phyloP scores from a whole-genome alignment of 805 yeast species.

The Spathaspora arborariae region DNA sequence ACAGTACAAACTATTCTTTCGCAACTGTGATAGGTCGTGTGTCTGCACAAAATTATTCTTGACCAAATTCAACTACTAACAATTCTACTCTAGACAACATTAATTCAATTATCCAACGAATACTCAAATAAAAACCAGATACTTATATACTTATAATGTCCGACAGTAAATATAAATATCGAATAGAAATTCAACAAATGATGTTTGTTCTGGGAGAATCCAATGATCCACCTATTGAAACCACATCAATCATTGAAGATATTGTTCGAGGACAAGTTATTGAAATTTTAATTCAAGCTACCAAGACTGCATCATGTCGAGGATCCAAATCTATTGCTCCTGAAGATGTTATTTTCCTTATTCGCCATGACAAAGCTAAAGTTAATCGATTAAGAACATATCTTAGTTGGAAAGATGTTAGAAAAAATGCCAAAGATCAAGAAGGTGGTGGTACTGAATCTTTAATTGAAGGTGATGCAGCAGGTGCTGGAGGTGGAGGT shows the following conservation, averaged over 20 bases:
- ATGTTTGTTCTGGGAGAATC: constrained; percentile 98
- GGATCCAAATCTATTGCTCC: constrained; percentile 84
- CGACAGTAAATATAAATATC: constrained; percentile 61
- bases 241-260: constrained; percentile 91
- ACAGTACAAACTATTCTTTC: no score
- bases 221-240: constrained; percentile 88
- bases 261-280: constrained; percentile 93
- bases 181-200: constrained; percentile 94
- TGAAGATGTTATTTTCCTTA: constrained; percentile 89
- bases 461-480: constrained; percentile 49
- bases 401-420: constrained; percentile 93
- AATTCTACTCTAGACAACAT: no score
- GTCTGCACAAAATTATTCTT: no score
- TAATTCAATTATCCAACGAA: no score
- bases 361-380: constrained; percentile 90
- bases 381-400: constrained; percentile 89
- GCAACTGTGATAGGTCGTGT: no score
- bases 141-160: constrained; percentile 1
- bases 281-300: constrained; percentile 74
- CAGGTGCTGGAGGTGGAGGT: constrained; percentile 28
- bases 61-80: no score
- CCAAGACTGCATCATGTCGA: constrained; percentile 70
- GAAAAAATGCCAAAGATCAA: constrained; percentile 69
- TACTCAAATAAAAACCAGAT: not conserved
- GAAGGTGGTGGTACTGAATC: constrained; percentile 47